Evolutionary conservation across 345 rosid genomes (phyloP), one percentile per base, ranked within the genome.

Genomic region (Salix suchowensis): DNA sequence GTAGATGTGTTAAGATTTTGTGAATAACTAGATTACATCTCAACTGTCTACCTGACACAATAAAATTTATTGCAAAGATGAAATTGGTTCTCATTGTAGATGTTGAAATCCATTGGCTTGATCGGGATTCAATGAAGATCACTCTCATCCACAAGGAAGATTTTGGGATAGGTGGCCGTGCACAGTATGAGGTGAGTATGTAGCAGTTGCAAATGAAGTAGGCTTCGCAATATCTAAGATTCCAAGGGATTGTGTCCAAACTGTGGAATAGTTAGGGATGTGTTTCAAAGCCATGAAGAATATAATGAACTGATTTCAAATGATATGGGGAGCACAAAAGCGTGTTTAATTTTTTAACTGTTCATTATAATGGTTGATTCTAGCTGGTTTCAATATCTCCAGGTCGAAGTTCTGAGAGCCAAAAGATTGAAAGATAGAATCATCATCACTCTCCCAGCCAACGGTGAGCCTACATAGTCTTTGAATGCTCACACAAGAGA

Each of bases 381-480:
- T 44, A 46, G 58, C 69, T 78, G 16, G 50, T 74, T 23, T 67
- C 46, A 32, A 24, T 71, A 42, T 81, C 74, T 72, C 52, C 91
- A 94, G 97, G 89, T 94, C 54, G 76, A 77, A 74, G 92, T 82
- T 66, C 74, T 84, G 36, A 74, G 77, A 72, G 50, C 81, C 74
- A 84, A 83, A 80, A 83, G 81, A 74, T 87, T 94, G 81, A 82
- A 84, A 65, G 95, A 94, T 75, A 84, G 72, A 80, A 86, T 94
- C 54, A 54, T 80, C 67, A 77, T 94, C 84, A 82, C 86, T 54
- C 98, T 92, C 67, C 97, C 92, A 52, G 82, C 94, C 79, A 92
- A 82, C 19, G 97, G 97, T 94, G 74, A 88, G 90, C 77, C 44
- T 65, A 23, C 40, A 66, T 36, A 71, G 55, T 66, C 34, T 44